Evolutionary conservation across 2,329 filamentous ascomycete species (phyloP).

Genomic region (Penicillium sp.): DNA sequence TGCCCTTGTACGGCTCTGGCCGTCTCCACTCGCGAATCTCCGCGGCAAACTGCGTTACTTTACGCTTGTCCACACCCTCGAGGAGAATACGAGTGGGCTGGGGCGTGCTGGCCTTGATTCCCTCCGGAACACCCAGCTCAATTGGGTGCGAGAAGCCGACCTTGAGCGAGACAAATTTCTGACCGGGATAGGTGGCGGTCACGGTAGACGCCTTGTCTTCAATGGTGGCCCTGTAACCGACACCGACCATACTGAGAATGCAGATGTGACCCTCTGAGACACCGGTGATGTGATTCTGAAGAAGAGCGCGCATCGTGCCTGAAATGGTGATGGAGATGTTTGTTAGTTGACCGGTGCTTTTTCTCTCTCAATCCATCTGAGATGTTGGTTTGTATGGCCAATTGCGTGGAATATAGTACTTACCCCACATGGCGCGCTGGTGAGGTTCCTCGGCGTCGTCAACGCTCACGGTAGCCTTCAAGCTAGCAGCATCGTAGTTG

Average conservation of each 20-base stretch:
- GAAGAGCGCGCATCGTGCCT: conserved; percentile 86
- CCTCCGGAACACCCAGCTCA: conserved; percentile 74
- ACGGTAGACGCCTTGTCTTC: conserved; percentile 68
- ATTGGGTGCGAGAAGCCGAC: conserved; percentile 95
- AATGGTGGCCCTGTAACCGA: conserved; percentile 87
- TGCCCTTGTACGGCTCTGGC: conserved; percentile 98
- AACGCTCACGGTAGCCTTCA: conserved; percentile 64
- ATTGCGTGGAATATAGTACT: conserved; percentile 21
- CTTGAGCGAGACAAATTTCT: conserved; percentile 87
- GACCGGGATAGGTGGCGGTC: conserved; percentile 63
- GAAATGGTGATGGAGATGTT: conserved; percentile 4
- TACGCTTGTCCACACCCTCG: conserved; percentile 79
- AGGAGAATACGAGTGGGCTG: conserved; percentile 87
- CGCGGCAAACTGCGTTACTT: conserved; percentile 86
- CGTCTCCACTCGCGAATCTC: conserved; percentile 79
- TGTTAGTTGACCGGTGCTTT: conserved; percentile 4
- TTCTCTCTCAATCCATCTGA: no score
- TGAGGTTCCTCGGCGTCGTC: conserved; percentile 61
- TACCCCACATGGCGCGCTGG: conserved; percentile 96
- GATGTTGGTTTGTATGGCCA: no score
- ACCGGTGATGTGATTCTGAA: conserved; percentile 85
- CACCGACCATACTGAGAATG: conserved; percentile 85
- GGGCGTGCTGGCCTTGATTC: conserved; percentile 79
- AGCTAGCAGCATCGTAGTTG: conserved; percentile 56
- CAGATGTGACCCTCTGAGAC: conserved; percentile 96